Base-by-base conservation (phyloP, 1,284 basidiomycete genomes). In the Tylopilus sp. region DNA sequence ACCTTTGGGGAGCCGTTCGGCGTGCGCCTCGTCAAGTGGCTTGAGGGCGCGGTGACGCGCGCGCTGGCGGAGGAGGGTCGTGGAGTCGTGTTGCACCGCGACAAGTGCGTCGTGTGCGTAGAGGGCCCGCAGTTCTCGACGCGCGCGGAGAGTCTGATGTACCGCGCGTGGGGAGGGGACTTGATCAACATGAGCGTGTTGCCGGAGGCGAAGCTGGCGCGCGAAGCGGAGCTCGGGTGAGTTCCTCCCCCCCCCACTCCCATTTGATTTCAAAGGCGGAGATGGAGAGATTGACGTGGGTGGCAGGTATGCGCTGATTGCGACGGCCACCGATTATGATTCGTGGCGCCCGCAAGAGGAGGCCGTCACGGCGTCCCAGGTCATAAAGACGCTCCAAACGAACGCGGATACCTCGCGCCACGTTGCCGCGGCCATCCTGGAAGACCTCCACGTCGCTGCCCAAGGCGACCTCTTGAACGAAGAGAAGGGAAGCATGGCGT, bases 151-250 rank as follows among this genome's bases (percentile, higher is more conserved):
- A 93, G 89, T 61, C 64, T 82, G 60, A 96, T 98, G 93, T 97
- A 98, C 71, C 79, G 94, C 34, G 76, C 80, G 47, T 94, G 89
- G 86, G 95, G 94, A 12, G 96, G 86, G 6, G 94, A 97, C 69
- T 76, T 97, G 61, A 96, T 97, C 74, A 95, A 94, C 70, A 94
- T 97, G 95, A 95, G 89, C 51, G 90, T 91, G 41, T 74, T 99
- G 30, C 96, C 96, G 2, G 96, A 99, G 72, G 86, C 95, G 23
- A 99, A 99, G 73, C 76, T 98, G 21, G 96, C 96, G 3, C 74
- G 95, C 23, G 96, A 99, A 71, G 93, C 92, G 2, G 96, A 99
- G 71, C 69, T 99, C 15, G 86, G 88, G 92, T 93, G 54, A 39
- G 52, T 30, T 25, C 25, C 10, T 5, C 12, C 15, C 54, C n/a